These are phyloP conservation scores for Solanum aculeatissimum DNA, from an alignment of 305 asterid genomes.

Conservation along the genomic window DNA sequence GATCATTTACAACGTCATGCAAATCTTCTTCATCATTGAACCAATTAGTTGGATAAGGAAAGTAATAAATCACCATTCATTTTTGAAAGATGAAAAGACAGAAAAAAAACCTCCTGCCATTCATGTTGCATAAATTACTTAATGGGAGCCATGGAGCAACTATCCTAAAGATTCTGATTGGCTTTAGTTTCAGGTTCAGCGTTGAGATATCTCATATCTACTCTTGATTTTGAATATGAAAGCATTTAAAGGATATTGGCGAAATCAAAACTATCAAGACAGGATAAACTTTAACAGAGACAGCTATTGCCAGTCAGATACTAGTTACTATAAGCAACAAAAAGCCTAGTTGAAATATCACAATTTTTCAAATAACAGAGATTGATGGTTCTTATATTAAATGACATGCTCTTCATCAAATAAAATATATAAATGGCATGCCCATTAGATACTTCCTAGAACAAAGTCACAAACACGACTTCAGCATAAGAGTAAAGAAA, in stretches of 20 bases:
- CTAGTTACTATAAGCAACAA: not conserved
- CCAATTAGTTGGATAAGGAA: not conserved
- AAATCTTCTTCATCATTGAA: not conserved
- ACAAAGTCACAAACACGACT: not conserved
- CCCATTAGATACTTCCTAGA: not conserved
- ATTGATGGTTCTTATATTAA: not conserved
- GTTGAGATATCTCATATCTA: not conserved
- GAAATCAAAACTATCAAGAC: not conserved
- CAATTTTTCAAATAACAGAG: not conserved
- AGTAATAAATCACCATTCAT: not conserved
- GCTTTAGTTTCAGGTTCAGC: not conserved
- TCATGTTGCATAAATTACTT: not conserved
- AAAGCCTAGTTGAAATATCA: not conserved
- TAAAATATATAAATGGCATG: not conserved
- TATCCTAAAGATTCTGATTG: not conserved
- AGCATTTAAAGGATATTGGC: not conserved
- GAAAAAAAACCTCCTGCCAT: not conserved
- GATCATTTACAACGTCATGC: not conserved
- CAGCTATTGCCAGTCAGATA: not conserved
- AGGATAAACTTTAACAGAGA: not conserved
- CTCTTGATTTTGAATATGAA: not conserved
- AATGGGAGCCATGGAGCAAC: not conserved
- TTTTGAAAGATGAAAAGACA: not conserved
- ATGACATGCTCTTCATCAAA: not conserved
- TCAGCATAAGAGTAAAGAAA: not conserved